These are phyloP conservation scores for Wickerhamiella sergipiensis DNA, from an alignment of 805 yeast species.

Conservation along the genomic window DNA sequence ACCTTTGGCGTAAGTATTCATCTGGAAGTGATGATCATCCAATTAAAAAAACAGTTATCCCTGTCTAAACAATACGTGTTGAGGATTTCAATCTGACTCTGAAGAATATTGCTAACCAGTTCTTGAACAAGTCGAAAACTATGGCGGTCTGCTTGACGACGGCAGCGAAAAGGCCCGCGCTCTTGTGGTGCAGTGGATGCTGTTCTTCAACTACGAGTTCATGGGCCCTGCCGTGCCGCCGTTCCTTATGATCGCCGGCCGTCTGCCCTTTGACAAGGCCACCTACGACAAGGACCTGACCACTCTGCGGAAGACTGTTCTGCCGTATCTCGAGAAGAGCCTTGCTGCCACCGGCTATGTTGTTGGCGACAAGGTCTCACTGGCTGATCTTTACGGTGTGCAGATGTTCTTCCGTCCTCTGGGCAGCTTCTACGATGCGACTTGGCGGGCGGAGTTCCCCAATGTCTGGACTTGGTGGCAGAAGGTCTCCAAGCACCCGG, in stretches of 20 bases:
- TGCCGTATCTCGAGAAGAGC: slow-evolving; percentile 27
- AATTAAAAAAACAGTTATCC: slow-evolving; percentile 28
- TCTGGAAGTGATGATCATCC: slow-evolving; percentile 21
- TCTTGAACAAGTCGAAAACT: background rate
- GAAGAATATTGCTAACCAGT: background rate
- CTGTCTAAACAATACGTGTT: slow-evolving; percentile 28
- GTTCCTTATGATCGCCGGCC: slow-evolving; percentile 51
- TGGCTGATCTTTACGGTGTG: slow-evolving; percentile 54
- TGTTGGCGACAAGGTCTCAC: slow-evolving; percentile 50
- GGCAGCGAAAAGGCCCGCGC: slow-evolving; percentile 27
- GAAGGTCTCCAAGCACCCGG: slow-evolving; percentile 35
- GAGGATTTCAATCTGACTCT: slow-evolving; percentile 17
- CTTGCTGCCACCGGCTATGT: slow-evolving; percentile 49
- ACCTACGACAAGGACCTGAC: slow-evolving; percentile 35
- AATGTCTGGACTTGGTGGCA: slow-evolving; percentile 57
- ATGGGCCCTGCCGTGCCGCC: slow-evolving; percentile 34
- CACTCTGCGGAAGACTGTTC: slow-evolving; percentile 20
- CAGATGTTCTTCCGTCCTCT: slow-evolving; percentile 40
- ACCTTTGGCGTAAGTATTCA: slow-evolving; percentile 36
- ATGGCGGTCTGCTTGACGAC: slow-evolving; percentile 2
- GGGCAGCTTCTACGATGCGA: slow-evolving; percentile 43
- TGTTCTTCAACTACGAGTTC: slow-evolving; percentile 60
- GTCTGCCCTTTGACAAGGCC: slow-evolving; percentile 66
- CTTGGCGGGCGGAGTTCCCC: slow-evolving; percentile 54
- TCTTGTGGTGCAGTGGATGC: slow-evolving; percentile 60